A percentile compares a stretch with the other conserved stretches of the same genome.
Conservation (phyloP, 1,284 basidiomycete genomes). For the Butyriboletus appendiculatus region DNA sequence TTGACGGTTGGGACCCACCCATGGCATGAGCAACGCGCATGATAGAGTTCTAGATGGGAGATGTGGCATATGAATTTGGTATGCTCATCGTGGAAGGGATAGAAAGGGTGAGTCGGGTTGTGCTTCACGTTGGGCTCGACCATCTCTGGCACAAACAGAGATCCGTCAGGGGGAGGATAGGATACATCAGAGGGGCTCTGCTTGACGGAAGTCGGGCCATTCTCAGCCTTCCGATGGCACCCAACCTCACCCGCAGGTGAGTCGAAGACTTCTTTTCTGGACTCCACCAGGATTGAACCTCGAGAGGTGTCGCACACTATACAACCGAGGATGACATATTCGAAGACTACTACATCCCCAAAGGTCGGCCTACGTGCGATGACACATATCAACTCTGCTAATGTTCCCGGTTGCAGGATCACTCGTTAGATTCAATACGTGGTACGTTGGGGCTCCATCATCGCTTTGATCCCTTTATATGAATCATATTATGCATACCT, state of each 20-base stretch:
- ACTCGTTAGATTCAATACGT: conserved; percentile 3
- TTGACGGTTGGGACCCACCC: too few species aligned
- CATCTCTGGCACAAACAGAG: too few species aligned
- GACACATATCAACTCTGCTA: not conserved
- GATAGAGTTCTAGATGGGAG: too few species aligned
- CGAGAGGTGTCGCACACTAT: conserved; percentile 4
- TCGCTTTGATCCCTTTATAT: not conserved
- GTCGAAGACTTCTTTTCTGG: not conserved
- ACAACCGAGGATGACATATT: conserved; percentile 6
- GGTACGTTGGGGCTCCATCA: not conserved
- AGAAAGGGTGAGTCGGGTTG: too few species aligned
- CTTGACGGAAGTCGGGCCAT: not conserved
- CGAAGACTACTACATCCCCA: conserved; percentile 2
- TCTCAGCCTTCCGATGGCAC: conserved; percentile 9
- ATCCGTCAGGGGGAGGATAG: too few species aligned
- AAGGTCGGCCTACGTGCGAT: not conserved
- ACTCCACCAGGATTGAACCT: not conserved
- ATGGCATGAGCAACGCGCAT: too few species aligned
- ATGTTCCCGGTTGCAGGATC: not conserved
- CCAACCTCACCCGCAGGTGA: conserved; percentile 8
- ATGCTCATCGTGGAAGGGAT: too few species aligned
- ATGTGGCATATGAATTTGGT: too few species aligned
- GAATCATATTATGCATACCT: not conserved
- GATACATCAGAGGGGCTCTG: too few species aligned
- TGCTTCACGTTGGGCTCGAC: too few species aligned